Percentiles rank a stretch among this genome's conserved stretches.
These are phyloP conservation scores for Solanum rostratum DNA, from an alignment of 257 asterid genomes.

Conservation along the genomic window DNA sequence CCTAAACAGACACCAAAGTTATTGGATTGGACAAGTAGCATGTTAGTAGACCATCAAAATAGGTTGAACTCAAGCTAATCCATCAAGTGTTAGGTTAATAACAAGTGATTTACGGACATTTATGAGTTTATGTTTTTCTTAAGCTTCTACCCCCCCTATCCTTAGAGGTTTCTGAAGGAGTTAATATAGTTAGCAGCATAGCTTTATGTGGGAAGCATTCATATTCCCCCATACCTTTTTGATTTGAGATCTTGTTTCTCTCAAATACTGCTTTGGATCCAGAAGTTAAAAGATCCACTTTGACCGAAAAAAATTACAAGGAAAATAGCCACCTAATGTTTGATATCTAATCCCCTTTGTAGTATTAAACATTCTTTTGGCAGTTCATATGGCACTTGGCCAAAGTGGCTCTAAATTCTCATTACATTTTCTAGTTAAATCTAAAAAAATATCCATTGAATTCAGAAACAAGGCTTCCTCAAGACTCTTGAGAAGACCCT, in stretches of 20 bases:
- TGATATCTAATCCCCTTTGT: neutral
- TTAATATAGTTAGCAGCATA: neutral
- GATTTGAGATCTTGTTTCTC: neutral
- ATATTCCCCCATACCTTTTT: neutral
- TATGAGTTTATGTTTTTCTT: neutral
- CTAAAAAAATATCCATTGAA: neutral
- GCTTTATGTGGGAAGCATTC: neutral
- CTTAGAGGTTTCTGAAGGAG: neutral
- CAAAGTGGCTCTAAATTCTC: neutral
- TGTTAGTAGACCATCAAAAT: neutral
- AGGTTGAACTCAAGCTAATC: neutral
- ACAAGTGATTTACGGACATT: neutral
- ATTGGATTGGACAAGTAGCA: neutral
- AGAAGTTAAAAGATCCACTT: neutral
- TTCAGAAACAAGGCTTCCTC: neutral
- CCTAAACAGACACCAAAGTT: neutral
- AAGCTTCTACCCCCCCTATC: neutral
- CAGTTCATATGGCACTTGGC: neutral
- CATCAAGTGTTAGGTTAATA: neutral
- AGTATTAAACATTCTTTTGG: neutral
- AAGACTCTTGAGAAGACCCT: neutral
- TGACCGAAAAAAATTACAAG: neutral
- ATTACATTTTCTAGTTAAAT: neutral
- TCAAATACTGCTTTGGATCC: neutral
- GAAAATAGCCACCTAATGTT: neutral